These are phyloP conservation scores for Colletotrichum phormii DNA, from an alignment of 2,329 filamentous ascomycete genomes.

Conservation along the genomic window DNA sequence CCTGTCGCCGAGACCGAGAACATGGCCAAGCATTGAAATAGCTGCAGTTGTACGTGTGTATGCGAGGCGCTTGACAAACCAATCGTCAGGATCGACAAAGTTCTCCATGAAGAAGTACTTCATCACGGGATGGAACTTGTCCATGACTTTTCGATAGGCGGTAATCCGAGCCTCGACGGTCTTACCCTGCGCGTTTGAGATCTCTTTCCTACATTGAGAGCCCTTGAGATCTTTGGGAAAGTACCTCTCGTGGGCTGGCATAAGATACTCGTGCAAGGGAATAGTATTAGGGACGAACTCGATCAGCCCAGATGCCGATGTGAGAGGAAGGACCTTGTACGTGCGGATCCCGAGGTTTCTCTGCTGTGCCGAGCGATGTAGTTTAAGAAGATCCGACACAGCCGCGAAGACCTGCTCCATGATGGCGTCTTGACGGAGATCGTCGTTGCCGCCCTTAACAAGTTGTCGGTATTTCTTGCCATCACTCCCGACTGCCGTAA, in stretches of 20 bases:
- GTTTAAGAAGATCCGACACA: constrained; percentile 88
- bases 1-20: constrained; percentile 91
- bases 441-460: constrained; percentile 95
- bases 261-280: constrained; percentile 89
- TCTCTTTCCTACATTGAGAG: constrained; percentile 81
- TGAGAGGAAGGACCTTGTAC: constrained; percentile 95
- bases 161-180: constrained; percentile 77
- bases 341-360: constrained; percentile 91
- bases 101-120: constrained; percentile 97
- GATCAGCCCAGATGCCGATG: constrained; percentile 87
- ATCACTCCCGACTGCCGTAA: constrained; percentile 83
- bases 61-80: constrained; percentile 89
- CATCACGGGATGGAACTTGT: constrained; percentile 92
- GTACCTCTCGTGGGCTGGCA: constrained; percentile 90
- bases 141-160: constrained; percentile 81
- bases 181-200: constrained; percentile 77
- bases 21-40: constrained; percentile 93
- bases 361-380: constrained; percentile 87
- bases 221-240: constrained; percentile 86
- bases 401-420: constrained; percentile 99
- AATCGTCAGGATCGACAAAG: constrained; percentile 93
- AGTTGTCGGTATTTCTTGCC: constrained; percentile 88
- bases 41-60: constrained; percentile 95
- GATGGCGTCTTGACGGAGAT: constrained; percentile 94
- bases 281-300: constrained; percentile 97